A percentile compares a stretch with the other conserved stretches of the same genome.
These are phyloP conservation scores for Schwanniomyces pseudopolymorphus DNA, from an alignment of 805 yeast species.

Conservation along the genomic window DNA sequence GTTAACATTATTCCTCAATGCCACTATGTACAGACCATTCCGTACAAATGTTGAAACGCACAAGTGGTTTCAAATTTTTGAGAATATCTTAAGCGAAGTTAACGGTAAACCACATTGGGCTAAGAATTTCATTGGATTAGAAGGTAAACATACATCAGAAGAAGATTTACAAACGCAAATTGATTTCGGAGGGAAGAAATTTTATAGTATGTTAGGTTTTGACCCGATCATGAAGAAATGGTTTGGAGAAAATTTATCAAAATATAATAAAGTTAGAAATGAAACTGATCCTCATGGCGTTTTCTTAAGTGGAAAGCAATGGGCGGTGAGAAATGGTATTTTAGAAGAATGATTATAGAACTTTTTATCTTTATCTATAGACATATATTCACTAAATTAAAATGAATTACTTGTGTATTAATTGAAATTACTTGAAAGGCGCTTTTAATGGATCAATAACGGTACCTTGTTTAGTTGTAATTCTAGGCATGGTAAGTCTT, in stretches of 20 bases:
- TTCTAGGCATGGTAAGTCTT: slow-evolving; percentile 83
- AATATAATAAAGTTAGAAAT: slow-evolving; percentile 62
- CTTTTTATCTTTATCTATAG: neutral
- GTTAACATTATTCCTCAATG: slow-evolving; percentile 83
- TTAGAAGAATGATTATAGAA: slow-evolving; percentile 26
- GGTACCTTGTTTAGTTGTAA: slow-evolving; percentile 81
- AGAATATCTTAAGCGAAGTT: slow-evolving; percentile 68
- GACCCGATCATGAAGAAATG: slow-evolving; percentile 66
- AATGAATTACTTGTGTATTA: neutral
- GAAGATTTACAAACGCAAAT: slow-evolving; percentile 41
- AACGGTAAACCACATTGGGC: slow-evolving; percentile 99
- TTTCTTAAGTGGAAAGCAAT: slow-evolving; percentile 70
- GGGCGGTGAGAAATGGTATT: slow-evolving; percentile 84
- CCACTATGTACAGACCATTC: slow-evolving; percentile 97
- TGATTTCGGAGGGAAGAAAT: slow-evolving; percentile 45
- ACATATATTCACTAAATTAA: neutral
- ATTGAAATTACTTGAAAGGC: slow-evolving; percentile 55
- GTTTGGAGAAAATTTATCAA: slow-evolving; percentile 70
- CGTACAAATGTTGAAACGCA: slow-evolving; percentile 67
- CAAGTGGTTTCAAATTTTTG: slow-evolving; percentile 84
- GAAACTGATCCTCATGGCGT: slow-evolving; percentile 80
- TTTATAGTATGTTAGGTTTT: slow-evolving; percentile 79
- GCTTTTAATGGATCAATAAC: slow-evolving; percentile 90
- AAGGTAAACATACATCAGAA: slow-evolving; percentile 32
- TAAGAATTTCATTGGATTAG: slow-evolving; percentile 77